Base-by-base conservation (phyloP, 306 rosid genomes). In the Parietaria judaica region DNA sequence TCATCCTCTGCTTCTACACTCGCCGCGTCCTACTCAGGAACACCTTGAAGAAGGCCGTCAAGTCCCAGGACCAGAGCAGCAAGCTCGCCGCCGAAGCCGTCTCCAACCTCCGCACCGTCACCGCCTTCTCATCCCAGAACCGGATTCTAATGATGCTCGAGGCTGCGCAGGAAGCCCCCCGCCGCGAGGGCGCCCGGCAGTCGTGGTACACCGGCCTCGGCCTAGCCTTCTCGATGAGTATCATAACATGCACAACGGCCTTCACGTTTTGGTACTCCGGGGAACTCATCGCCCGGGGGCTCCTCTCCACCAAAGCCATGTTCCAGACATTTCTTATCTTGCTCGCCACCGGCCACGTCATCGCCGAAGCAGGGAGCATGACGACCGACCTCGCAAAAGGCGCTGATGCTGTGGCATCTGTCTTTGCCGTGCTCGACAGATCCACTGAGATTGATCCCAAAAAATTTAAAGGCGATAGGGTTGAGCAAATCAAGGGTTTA, bases 81-180 rank as follows among this genome's bases (percentile, higher is more conserved):
- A 81, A 91, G 70, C 84, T 91, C 46, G 97, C 97, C 0, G 96
- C 95, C 0, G 97, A 91, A 70, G 97, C 97, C 0, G 95, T 91
- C 48, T 81, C 95, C 58, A 87, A 91, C 43, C 86, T 91, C 1
- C 66, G 95, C 61, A 85, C 85, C 3, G 70, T 91, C 62, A 76
- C 96, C 0, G 85, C 96, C 11, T 91, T 91, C 75, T 91, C 96
- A 4, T 91, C 95, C 6, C 97, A 91, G 67, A 83, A 70, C 1
- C 74, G 91, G 1, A 82, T 87, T 4, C 78, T 87, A 13, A 73
- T 81, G 34, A 83, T 91, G 87, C 95, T 91, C 0, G 81, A 91
- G 56, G 81, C 81, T 43, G 84, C 89, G 11, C 95, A 87, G 70
- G 80, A 81, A 68, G 83, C 82, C 41, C 95, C 91, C 1, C 76